These are phyloP conservation scores for Citrullus colocynthis DNA, from an alignment of 306 rosid species.

Conservation along the genomic window DNA sequence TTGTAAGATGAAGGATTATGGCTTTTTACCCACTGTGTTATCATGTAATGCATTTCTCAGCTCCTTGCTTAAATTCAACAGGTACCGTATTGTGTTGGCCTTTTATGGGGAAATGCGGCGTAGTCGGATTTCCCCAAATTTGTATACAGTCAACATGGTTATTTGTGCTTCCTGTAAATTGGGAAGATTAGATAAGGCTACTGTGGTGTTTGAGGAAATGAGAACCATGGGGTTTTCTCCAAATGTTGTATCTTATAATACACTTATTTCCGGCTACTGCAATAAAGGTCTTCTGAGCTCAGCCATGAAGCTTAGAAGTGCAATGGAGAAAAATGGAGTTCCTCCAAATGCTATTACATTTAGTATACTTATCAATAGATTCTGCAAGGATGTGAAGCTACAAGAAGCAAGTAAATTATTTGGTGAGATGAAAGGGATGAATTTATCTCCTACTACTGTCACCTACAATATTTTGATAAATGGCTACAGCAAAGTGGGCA, in stretches of 20 bases:
- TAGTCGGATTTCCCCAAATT: conserved; percentile 37
- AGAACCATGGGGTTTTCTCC: conserved; percentile 57
- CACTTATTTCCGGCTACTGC: conserved; percentile 63
- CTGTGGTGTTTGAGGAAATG: conserved; percentile 42
- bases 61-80: conserved; percentile 40
- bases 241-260: conserved; percentile 46
- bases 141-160: conserved; percentile 60
- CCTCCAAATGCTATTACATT: conserved; percentile 46
- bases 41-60: conserved; percentile 70
- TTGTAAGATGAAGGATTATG: conserved; percentile 54
- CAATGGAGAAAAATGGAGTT: conserved; percentile 45
- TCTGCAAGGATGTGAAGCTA: conserved; percentile 56
- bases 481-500: conserved; percentile 51
- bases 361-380: conserved; percentile 56
- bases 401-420: conserved; percentile 55
- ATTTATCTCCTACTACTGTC: conserved; percentile 47
- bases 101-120: conserved; percentile 43
- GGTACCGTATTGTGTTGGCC: conserved; percentile 37
- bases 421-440: conserved; percentile 45
- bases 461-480: conserved; percentile 65
- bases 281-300: conserved; percentile 44
- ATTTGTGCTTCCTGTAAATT: conserved; percentile 45
- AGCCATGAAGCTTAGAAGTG: conserved; percentile 41
- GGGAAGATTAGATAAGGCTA: conserved; percentile 50
- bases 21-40: conserved; percentile 51